These are phyloP conservation scores for Mycena galopus DNA, from an alignment of 768 basidiomycete species.

Conservation along the genomic window DNA sequence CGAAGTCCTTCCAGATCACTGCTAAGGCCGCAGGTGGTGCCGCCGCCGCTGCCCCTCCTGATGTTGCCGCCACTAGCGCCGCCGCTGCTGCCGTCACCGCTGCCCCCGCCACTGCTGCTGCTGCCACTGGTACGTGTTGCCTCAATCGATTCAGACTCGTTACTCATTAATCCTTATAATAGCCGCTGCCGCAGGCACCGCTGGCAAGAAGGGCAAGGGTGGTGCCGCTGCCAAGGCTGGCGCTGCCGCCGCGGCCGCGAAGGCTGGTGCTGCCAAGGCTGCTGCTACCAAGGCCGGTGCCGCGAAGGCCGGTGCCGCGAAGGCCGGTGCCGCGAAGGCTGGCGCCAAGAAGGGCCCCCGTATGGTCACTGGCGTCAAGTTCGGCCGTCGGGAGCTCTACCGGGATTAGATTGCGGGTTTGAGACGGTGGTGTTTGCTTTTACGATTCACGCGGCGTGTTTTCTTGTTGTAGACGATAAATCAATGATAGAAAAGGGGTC, in stretches of 20 bases:
- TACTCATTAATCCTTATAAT: too few relatives aligned
- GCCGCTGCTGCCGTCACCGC: background rate
- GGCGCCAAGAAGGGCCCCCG: background rate
- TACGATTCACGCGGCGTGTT: background rate
- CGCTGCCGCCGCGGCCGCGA: background rate
- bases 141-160: background rate
- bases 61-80: background rate
- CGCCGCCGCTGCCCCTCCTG: background rate
- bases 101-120: background rate
- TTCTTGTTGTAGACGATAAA: background rate
- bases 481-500: background rate
- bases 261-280: background rate
- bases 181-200: background rate
- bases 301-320: too few relatives aligned
- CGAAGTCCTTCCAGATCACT: background rate
- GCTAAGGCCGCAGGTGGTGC: background rate
- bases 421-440: background rate
- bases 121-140: background rate
- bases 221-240: background rate
- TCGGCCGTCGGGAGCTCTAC: background rate
- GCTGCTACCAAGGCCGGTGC: background rate
- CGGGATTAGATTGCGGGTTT: background rate
- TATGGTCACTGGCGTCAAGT: background rate
- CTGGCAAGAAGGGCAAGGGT: conserved; percentile 1
- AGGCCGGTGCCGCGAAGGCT: too few relatives aligned